phyloP scores from a whole-genome alignment of 805 yeast genomes.

The Spathaspora arborariae region DNA sequence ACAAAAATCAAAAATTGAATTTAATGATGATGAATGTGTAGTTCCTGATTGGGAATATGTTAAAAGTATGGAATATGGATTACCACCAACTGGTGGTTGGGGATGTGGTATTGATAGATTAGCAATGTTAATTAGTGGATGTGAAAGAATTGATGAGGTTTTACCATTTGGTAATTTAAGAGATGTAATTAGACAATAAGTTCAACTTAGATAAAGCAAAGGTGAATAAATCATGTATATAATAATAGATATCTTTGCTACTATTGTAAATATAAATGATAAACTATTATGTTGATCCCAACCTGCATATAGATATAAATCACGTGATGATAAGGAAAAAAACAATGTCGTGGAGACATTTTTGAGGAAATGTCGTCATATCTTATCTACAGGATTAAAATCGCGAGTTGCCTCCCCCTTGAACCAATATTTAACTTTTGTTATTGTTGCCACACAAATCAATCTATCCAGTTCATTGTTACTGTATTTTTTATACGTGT shows the following conservation, averaged over 20 bases:
- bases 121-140: slow-evolving; percentile 69
- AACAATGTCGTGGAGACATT: no score
- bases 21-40: slow-evolving; percentile 57
- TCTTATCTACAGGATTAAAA: background rate
- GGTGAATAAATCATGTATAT: no score
- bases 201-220: no score
- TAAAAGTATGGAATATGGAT: slow-evolving; percentile 80
- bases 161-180: slow-evolving; percentile 69
- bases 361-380: background rate
- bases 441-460: background rate
- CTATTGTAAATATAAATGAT: no score
- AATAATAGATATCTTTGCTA: no score
- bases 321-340: background rate
- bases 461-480: background rate
- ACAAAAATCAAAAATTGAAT: slow-evolving; percentile 41
- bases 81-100: slow-evolving; percentile 99
- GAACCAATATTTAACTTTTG: background rate
- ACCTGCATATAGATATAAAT: no score
- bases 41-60: slow-evolving; percentile 72
- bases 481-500: background rate
- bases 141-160: slow-evolving; percentile 68
- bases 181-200: slow-evolving; percentile 44
- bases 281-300: no score
- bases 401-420: background rate
- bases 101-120: slow-evolving; percentile 92